A percentile compares a stretch with the other conserved stretches of the same genome.
phyloP scores from a whole-genome alignment of 2,329 filamentous ascomycete genomes.

The Bipolaris sorokiniana region DNA sequence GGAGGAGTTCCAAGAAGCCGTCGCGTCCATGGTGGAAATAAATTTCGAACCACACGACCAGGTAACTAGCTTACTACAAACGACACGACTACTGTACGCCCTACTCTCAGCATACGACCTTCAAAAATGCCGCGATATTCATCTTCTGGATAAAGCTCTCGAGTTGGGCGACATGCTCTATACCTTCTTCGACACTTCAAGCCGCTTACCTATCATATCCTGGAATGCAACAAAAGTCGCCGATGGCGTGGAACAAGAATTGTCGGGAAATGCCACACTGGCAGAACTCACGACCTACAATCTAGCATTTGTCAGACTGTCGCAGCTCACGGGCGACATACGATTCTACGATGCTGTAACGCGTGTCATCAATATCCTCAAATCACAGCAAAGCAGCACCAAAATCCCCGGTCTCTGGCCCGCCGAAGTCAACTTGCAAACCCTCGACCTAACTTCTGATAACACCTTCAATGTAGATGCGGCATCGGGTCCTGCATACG shows the following conservation, averaged over 20 bases:
- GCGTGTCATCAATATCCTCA: slow-evolving; percentile 48
- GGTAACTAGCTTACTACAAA: not conserved
- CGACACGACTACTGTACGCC: not conserved
- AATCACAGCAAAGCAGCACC: slow-evolving; percentile 49
- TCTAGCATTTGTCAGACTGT: slow-evolving; percentile 53
- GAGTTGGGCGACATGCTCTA: slow-evolving; percentile 69
- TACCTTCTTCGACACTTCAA: slow-evolving; percentile 68
- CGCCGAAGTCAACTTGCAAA: slow-evolving; percentile 27
- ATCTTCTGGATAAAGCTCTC: slow-evolving; percentile 63
- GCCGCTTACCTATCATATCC: slow-evolving; percentile 63
- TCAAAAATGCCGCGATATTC: slow-evolving; percentile 24
- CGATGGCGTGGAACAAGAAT: slow-evolving; percentile 41
- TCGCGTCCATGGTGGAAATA: not conserved
- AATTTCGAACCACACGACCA: not conserved
- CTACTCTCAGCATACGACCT: slow-evolving; percentile 4
- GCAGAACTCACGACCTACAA: slow-evolving; percentile 52
- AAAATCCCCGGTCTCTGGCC: slow-evolving; percentile 55
- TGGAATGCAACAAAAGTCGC: slow-evolving; percentile 22
- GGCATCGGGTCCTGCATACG: not conserved
- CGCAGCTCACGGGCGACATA: slow-evolving; percentile 52
- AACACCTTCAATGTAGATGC: slow-evolving; percentile 8
- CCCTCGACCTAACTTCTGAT: slow-evolving; percentile 40
- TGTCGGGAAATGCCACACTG: slow-evolving; percentile 46
- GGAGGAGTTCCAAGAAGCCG: not conserved
- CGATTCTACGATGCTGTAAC: slow-evolving; percentile 53